Base-by-base conservation (phyloP, 2,329 filamentous ascomycete species). In the Pezicula carpinea region DNA sequence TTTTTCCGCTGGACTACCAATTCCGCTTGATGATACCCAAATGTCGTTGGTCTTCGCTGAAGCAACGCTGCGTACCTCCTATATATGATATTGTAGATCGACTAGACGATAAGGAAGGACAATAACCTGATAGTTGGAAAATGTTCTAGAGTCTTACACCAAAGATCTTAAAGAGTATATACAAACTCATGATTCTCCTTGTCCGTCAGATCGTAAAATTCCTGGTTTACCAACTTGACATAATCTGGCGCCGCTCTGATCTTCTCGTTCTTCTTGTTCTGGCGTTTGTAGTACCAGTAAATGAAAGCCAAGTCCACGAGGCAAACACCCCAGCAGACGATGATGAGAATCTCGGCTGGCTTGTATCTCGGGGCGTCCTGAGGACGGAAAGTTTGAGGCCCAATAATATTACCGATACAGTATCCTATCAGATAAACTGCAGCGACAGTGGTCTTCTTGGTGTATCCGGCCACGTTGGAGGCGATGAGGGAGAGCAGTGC, bases 381-480 rank as follows among this genome's bases (percentile, higher is more conserved):
- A 4, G 58, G 55, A 54, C 73, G 52, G 36, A 63, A 63, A 7
- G 56, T 57, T 26, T 64, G 61, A 3, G 61, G 60, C 4, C 75
- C 75, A 26, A 78, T 73, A 47, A 79, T 78, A 53, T 76, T 76
- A 1, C 74, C 76, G 2, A 74, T 65, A 44, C 74, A 78, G 49
- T 78, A 79, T 1, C 69, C 75, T 3, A 73, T 69, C 7, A 63
- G 47, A 22, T 57, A 61, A n/a, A 75, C 54, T 0, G 71, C 72
- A 34, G 71, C 73, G 40, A 70, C 66, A 1, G 70, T 72, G 19
- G 72, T 69, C 49, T 75, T 74, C 60, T 76, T 76, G 3, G 71
- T 72, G 46, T 76, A 70, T 0, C 72, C 72, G 5, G 69, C 69
- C 3, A 70, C 62, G 47, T 76, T 76, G 14, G 61, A 67, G 21